Evolutionary conservation across 257 asterid species (phyloP), one percentile per base, ranked within the genome.

Genomic region (Ocimum tenuiflorum): DNA sequence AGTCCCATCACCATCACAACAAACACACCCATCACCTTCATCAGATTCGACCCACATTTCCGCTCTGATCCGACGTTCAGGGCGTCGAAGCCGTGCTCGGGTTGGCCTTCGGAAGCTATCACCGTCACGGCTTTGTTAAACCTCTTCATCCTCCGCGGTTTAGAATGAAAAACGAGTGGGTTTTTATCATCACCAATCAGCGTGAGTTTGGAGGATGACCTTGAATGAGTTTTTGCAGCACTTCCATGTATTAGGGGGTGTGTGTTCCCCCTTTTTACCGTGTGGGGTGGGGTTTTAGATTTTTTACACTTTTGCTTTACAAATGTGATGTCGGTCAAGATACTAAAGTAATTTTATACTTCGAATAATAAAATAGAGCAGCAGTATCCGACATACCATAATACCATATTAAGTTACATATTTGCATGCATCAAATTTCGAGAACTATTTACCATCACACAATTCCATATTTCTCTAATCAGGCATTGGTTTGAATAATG

Each of bases 1-100:
- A 80, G 77, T 20, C 79, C 77, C 89, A 91, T 75, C 68, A 84
- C 75, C 29, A 63, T 8, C 49, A 67, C 75, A 1, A 84, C 31
- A 3, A 80, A 67, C 12, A 79, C 42, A 18, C 80, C 88, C 80
- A 67, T 63, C 59, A 81, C 58, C 56, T 77, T 88, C 79, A 77
- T 19, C 14, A 63, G 77, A 72, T 72, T 75, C 19, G 69, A 8
- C 48, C 78, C 73, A 20, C 81, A 79, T 68, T 74, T 73, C 58
- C 73, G 58, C 63, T 74, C 87, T 22, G 57, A 11, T 6, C 35
- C 53, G 35, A 49, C 68, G 43, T 39, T 80, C 70, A 46, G 43
- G 35, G 51, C 68, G 47, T 46, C 75, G 59, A 73, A 2, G 48
- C 63, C 43, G 65, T 58, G 51, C 9, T 56, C 7, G 43, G 58